Evolutionary conservation across 2,329 filamentous ascomycete species (phyloP), one percentile per base, ranked within the genome.

Genomic region (Dothideomycetidae sp.): DNA sequence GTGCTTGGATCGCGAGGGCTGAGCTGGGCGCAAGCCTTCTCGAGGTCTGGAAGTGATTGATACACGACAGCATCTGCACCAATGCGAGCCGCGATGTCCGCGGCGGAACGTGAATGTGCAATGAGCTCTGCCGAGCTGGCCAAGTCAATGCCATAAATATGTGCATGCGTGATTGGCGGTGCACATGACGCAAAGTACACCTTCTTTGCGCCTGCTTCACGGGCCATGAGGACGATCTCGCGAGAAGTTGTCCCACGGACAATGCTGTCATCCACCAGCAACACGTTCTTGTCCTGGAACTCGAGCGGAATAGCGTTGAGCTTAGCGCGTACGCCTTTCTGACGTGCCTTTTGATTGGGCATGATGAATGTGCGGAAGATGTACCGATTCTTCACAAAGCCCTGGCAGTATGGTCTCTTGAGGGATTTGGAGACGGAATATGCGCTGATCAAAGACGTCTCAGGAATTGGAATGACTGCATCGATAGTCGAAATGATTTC

Each of bases 271-370:
- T 94, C 88, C 1, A 94, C 81, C 1, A 96, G 64, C 9, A 85
- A 67, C 5, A 96, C 80, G 42, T 78, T 81, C 49, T 80, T 78
- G 47, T 72, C 82, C 40, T 76, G 67, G 59, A 94, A 94, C 54
- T 94, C 85, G 26, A 78, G 75, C 16, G 77, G 73, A 59, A 94
- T 93, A 13, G 86, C 75, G 43, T 81, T 88, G 28, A 96, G 69
- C 62, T 96, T 96, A 33, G 86, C 74, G 3, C 88, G 78, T 7
- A 96, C 84, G 47, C 83, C 80, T 60, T 88, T 88, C 51, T 90
- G 75, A 3, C 86, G 71, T 12, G 76, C 71, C 48, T 74, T 74
- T 57, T 94, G 86, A 17, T 79, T 80, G 2, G 86, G 78, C 77
- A 82, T 81, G 53, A 85, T 88, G 56, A 88, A 90, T 1, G 83